Evolutionary conservation across 495 filamentous ascomycete genomes (phyloP).

Genomic region (Penicillium bovifimosum): DNA sequence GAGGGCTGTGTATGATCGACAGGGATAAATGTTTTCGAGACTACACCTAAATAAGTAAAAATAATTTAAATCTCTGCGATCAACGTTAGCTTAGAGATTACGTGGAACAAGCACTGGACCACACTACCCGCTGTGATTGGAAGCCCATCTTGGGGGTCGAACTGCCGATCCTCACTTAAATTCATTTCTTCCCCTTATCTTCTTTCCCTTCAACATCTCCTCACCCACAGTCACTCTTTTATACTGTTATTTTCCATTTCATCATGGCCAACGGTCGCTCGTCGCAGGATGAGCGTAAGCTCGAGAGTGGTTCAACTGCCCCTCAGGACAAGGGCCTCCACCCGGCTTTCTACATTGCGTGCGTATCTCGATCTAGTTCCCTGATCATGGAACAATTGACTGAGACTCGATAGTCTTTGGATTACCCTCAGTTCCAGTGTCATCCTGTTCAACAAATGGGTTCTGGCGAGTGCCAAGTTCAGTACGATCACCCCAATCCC

Average conservation of each 20-base stretch:
- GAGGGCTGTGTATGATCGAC: slow-evolving; percentile 6
- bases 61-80: background rate
- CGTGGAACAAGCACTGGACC: slow-evolving; percentile 2
- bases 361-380: slow-evolving; percentile 29
- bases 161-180: slow-evolving; percentile 16
- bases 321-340: slow-evolving; percentile 46
- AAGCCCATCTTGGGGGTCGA: background rate
- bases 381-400: background rate
- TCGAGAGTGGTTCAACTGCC: slow-evolving; percentile 25
- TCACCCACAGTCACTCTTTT: slow-evolving; percentile 36
- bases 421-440: slow-evolving; percentile 83
- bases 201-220: slow-evolving; percentile 8
- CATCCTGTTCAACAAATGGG: slow-evolving; percentile 98
- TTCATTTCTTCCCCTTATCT: slow-evolving; percentile 15
- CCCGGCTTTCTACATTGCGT: slow-evolving; percentile 81
- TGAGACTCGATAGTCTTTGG: slow-evolving; percentile 58
- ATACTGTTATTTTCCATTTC: slow-evolving; percentile 10
- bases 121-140: slow-evolving; percentile 6
- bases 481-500: slow-evolving; percentile 47
- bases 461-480: slow-evolving; percentile 71
- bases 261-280: slow-evolving; percentile 31
- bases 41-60: no score
- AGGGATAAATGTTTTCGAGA: background rate
- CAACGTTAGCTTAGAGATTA: background rate
- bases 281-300: slow-evolving; percentile 32